Percentiles rank a stretch among this genome's conserved stretches.
Conservation (phyloP, 2,329 filamentous ascomycete genomes). For the Dryadomyces sulphureus region DNA sequence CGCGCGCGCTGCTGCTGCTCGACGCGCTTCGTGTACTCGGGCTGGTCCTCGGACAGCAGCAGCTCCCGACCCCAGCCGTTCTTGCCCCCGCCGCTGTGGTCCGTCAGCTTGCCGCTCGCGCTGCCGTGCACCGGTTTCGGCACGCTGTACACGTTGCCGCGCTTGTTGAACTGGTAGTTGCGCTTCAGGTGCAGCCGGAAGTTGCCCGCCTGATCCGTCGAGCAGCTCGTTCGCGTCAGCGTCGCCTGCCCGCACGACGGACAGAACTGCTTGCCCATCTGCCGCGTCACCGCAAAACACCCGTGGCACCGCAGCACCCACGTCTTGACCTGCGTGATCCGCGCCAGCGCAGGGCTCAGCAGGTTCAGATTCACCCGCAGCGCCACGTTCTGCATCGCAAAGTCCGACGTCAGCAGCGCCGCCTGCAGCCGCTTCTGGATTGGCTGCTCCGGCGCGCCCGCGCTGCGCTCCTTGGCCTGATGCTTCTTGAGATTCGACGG, state of each 20-base stretch:
- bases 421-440: slow-evolving; percentile 60
- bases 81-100: slow-evolving; percentile 47
- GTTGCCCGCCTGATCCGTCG: slow-evolving; percentile 59
- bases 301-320: slow-evolving; percentile 89
- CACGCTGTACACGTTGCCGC: slow-evolving; percentile 83
- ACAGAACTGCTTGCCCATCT: slow-evolving; percentile 86
- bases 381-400: slow-evolving; percentile 94
- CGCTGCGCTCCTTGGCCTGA: slow-evolving; percentile 48
- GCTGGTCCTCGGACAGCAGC: slow-evolving; percentile 88
- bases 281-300: slow-evolving; percentile 72
- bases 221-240: slow-evolving; percentile 71
- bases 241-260: slow-evolving; percentile 79
- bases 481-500: slow-evolving; percentile 80
- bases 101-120: slow-evolving; percentile 59
- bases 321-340: slow-evolving; percentile 73
- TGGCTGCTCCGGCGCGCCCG: slow-evolving; percentile 29
- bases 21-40: slow-evolving; percentile 61
- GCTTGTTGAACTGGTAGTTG: slow-evolving; percentile 92
- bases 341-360: slow-evolving; percentile 59
- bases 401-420: slow-evolving; percentile 89
- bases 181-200: slow-evolving; percentile 81
- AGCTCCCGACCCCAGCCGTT: slow-evolving; percentile 74
- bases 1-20: slow-evolving; percentile 50
- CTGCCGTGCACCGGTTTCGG: slow-evolving; percentile 78
- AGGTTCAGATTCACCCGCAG: slow-evolving; percentile 72